phyloP scores from a whole-genome alignment of 2,329 filamentous ascomycete genomes.

The Calonectria naviculata region DNA sequence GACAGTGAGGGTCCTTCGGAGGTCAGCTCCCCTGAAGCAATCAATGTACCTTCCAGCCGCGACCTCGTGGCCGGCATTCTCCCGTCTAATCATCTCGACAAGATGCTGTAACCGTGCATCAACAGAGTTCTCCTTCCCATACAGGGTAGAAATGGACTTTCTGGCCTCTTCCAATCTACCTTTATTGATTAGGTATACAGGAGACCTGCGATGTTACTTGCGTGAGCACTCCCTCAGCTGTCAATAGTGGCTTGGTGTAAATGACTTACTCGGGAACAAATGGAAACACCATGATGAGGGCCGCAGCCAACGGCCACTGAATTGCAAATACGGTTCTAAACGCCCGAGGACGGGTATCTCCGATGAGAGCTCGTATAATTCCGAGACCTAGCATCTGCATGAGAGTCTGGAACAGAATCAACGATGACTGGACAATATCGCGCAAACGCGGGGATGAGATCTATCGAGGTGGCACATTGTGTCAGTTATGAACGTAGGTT shows the following conservation, averaged over 20 bases:
- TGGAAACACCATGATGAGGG: not conserved
- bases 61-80: not conserved
- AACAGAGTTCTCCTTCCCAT: not conserved
- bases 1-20: not conserved
- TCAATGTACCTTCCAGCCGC: not conserved
- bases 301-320: not conserved
- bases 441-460: not conserved
- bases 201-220: not conserved
- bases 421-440: not conserved
- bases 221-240: not conserved
- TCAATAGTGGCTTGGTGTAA: not conserved
- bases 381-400: not conserved
- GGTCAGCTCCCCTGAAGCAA: not conserved
- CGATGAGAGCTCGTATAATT: not conserved
- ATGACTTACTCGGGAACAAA: not conserved
- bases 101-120: not conserved
- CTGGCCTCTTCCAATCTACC: not conserved
- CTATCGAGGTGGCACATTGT: not conserved
- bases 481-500: no score
- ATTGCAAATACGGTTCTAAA: not conserved
- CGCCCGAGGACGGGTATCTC: not conserved
- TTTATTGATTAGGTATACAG: not conserved
- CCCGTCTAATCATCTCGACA: not conserved
- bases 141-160: not conserved
- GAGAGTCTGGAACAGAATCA: not conserved